Base-by-base conservation (phyloP, 352 stramenopile genomes). In the Thalassiosira exigua region DNA sequence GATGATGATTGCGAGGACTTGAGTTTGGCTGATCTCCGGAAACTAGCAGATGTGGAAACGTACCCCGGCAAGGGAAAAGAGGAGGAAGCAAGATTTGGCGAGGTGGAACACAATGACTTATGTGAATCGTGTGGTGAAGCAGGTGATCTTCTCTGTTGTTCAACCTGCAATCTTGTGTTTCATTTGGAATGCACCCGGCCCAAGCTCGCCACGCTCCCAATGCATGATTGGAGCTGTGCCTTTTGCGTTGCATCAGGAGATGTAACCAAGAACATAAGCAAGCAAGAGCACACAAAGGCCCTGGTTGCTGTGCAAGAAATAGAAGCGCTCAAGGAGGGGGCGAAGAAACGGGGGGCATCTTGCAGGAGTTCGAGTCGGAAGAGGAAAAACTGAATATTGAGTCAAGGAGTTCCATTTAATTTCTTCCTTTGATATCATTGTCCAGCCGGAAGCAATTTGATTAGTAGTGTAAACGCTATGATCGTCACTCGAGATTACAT, bases 91-190 rank as follows among this genome's bases (percentile, higher is more conserved):
- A 32, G 29, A 19, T 53, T 11, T 32, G 46, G 27, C 30, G 29
- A 73, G n/a, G n/a, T n/a, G n/a, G n/a, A 56, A 21, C 68, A 76
- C 27, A 76, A 76, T 61, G 68, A 76, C 44, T 48, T 61, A 9
- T 76, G 68, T 21, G 68, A 76, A 19, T 41, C 29, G 14, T 76
- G 68, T 41, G 48, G 48, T 12, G 48, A 58, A 3, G 24, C 24
- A 29, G 77, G 73, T 21, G 74, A 90, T 50, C 62, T 93, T 1
- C 30, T 93, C 4, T 89, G 75, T 48, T 92, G 86, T 54, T 74
- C 51, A 26, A 91, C 84, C 0, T 92, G 86, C 59, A 85, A 73
- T 69, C 52, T 89, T 14, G 81, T 88, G 4, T 93, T 91, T 80
- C 87, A 93, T 71, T 50, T 88, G 26, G 58, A 71, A 9, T 93